Percentiles rank a stretch among this genome's conserved stretches.
phyloP scores from a whole-genome alignment of 1,284 basidiomycete genomes.

The Naganishia liquefaciens region DNA sequence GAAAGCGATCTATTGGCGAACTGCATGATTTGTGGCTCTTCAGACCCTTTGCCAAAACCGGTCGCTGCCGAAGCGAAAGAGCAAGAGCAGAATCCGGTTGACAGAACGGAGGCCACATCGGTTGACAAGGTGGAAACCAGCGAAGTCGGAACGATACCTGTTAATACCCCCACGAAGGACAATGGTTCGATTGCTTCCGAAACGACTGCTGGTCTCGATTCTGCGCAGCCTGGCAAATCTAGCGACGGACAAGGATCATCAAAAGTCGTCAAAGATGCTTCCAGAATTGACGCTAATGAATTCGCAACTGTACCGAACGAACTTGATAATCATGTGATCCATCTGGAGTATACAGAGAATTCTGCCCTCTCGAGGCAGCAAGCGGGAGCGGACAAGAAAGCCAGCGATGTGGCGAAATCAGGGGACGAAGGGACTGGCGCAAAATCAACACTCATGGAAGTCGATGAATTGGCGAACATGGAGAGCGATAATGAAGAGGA shows the following conservation, averaged over 20 bases:
- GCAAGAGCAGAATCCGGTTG: conserved; percentile 33
- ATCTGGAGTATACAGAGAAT: background rate
- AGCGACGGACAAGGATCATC: background rate
- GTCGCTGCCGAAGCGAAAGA: conserved; percentile 44
- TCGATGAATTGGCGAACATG: conserved; percentile 29
- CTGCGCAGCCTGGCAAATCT: background rate
- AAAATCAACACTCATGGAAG: conserved; percentile 16
- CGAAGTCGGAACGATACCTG: background rate
- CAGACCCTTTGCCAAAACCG: conserved; percentile 65
- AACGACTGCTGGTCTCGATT: background rate
- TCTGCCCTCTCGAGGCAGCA: background rate
- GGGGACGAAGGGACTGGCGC: too few species aligned
- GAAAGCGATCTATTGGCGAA: conserved; percentile 53
- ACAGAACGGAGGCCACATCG: background rate
- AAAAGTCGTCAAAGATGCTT: background rate
- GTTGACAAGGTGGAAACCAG: conserved; percentile 8
- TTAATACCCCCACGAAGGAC: background rate
- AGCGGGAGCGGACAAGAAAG: background rate
- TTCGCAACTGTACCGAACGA: background rate
- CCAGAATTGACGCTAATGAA: background rate
- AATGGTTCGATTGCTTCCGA: conserved; percentile 6
- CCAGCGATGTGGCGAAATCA: background rate
- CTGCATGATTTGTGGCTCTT: conserved; percentile 67
- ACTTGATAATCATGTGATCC: too few species aligned
- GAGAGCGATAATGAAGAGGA: conserved; percentile 34